Base-by-base conservation (phyloP, 2,329 filamentous ascomycete species). In the Tricladium varicosporioides region DNA sequence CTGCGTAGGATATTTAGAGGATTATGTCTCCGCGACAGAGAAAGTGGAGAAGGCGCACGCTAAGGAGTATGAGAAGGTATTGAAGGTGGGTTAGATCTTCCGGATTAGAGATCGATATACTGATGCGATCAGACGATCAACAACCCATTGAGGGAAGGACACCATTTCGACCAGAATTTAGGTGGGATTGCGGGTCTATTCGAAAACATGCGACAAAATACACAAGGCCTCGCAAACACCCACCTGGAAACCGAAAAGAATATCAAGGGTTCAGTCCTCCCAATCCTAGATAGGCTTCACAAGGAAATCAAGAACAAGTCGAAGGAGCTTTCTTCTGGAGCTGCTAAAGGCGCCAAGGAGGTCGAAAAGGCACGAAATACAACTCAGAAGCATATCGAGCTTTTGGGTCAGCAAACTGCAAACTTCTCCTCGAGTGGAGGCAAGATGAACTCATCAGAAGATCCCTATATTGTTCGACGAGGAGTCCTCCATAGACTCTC, bases 291-390 rank as follows among this genome's bases (percentile, higher is more conserved):
- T 67, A 88, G 92, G 52, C 80, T 99, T 49, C 92, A 97, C 77
- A 87, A 91, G 72, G 94, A 97, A 73, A 94, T 99, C 79, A 99
- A 97, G 82, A 86, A 89, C 77, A 97, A 97, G 79, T 81, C 84
- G 62, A 97, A 97, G 79, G 92, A 97, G 75, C 82, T 99, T 50
- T 81, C 83, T 45, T 81, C 85, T 60, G 92, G 93, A 8, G 91
- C 89, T 18, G 83, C 86, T 60, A 96, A 95, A 78, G 84, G 87
- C 14, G 85, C 89, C 64, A 99, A 97, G 77, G 85, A 91, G 51
- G 92, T 99, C 18, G 91, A 96, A 60, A 97, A 96, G 78, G 86
- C 91, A 8, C 89, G 93, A 59, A 85, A 86, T 66, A 78, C 76
- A 5, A 97, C 93, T 0, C 93, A 99, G 77, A 97, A 96, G 78